These are phyloP conservation scores for Parietaria judaica DNA, from an alignment of 306 rosid genomes.

Conservation along the genomic window DNA sequence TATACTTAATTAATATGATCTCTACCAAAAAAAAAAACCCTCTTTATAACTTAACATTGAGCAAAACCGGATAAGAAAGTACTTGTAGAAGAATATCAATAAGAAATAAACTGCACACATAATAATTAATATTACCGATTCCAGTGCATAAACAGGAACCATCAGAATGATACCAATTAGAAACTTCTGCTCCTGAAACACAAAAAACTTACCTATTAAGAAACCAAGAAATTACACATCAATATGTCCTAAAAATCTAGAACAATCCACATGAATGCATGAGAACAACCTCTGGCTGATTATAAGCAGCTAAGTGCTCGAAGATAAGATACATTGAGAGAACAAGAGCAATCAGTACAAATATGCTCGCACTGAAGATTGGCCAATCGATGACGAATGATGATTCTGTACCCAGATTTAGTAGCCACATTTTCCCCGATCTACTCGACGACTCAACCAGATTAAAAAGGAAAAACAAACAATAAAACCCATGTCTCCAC, in stretches of 20 bases:
- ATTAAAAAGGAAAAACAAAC: conserved; percentile 38
- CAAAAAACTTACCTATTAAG: too few relatives aligned
- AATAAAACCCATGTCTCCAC: conserved; percentile 44
- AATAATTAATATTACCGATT: conserved; percentile 51
- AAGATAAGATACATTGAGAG: conserved; percentile 85
- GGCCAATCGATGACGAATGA: conserved; percentile 64
- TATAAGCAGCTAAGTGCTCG: conserved; percentile 86
- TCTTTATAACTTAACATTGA: too few relatives aligned
- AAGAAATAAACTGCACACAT: background rate
- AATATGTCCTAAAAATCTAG: too few relatives aligned
- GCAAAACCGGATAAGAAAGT: too few relatives aligned
- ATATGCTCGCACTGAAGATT: conserved; percentile 69
- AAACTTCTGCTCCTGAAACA: conserved; percentile 96
- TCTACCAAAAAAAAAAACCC: too few relatives aligned
- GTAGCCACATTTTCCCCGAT: conserved; percentile 49
- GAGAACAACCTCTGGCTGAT: conserved; percentile 84
- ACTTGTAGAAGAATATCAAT: too few relatives aligned
- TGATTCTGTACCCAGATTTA: conserved; percentile 39
- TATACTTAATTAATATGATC: too few relatives aligned
- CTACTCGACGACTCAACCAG: conserved; percentile 61
- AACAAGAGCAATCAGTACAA: conserved; percentile 65
- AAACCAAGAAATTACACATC: too few relatives aligned
- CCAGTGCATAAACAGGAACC: conserved; percentile 98
- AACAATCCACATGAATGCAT: background rate
- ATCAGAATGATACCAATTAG: conserved; percentile 88